A percentile compares a stretch with the other conserved stretches of the same genome.
Conservation (phyloP, 768 basidiomycete species). For the Crepidotus variabilis region DNA sequence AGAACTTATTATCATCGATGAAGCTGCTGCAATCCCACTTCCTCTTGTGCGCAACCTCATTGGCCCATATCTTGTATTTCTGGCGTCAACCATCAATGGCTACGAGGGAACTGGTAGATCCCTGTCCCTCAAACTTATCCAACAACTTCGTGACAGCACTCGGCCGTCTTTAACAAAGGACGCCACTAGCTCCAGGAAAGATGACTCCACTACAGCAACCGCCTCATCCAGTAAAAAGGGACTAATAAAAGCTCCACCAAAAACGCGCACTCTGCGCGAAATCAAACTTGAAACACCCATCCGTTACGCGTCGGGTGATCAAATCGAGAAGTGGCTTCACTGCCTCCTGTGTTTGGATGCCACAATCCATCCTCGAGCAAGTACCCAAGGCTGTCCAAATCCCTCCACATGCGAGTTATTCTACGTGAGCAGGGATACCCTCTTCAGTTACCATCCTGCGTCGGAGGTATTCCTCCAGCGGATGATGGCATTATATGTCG, state of each 20-base stretch:
- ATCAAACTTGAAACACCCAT: constrained; percentile 95
- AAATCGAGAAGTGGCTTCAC: constrained; percentile 95
- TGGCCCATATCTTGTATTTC: constrained; percentile 95
- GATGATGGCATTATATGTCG: constrained; percentile 98
- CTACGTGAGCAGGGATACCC: constrained; percentile 92
- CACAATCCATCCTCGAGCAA: constrained; percentile 45
- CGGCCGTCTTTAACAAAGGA: constrained; percentile 75
- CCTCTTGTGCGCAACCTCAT: constrained; percentile 94
- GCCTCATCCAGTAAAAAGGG: constrained; percentile 51
- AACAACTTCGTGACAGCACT: constrained; percentile 91
- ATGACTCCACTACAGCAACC: constrained; percentile 34
- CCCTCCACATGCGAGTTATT: constrained; percentile 92
- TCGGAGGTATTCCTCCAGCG: constrained; percentile 97
- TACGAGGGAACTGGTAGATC: constrained; percentile 99
- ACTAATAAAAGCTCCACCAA: constrained; percentile 49
- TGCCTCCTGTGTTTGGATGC: constrained; percentile 87
- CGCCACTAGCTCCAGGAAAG: constrained; percentile 31
- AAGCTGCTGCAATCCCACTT: constrained; percentile 96
- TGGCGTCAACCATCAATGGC: constrained; percentile 99
- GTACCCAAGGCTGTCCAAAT: constrained; percentile 80
- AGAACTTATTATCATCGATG: constrained; percentile 95
- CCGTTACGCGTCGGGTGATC: constrained; percentile 83
- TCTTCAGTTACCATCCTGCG: constrained; percentile 96
- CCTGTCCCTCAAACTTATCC: constrained; percentile 94
- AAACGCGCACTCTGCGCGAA: constrained; percentile 80